A percentile compares a stretch with the other conserved stretches of the same genome.
Evolutionary conservation across 129 eudicot genomes (phyloP).

Genomic region (Tagetes erecta): DNA sequence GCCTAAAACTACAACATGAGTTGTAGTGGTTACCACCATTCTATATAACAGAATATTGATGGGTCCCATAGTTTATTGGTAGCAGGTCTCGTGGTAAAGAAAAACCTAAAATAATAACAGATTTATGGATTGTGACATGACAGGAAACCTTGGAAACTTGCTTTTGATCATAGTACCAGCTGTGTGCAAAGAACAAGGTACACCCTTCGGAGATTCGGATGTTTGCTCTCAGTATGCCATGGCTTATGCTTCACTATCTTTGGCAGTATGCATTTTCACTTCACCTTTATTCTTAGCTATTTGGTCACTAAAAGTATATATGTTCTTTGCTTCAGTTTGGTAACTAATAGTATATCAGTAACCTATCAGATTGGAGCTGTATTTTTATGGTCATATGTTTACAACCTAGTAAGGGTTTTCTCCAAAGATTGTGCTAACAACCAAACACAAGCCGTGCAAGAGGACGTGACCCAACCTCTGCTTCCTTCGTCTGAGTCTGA

Average conservation of each 20-base stretch:
- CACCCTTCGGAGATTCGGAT: constrained; percentile 75
- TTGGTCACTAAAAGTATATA: not conserved
- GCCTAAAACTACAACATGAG: too few species aligned
- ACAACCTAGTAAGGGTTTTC: constrained; percentile 74
- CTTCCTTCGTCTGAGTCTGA: constrained; percentile 36
- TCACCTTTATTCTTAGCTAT: not conserved
- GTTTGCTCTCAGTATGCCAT: constrained; percentile 58
- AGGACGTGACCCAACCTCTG: constrained; percentile 33
- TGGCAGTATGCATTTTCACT: constrained; percentile 62
- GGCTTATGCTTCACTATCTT: constrained; percentile 85
- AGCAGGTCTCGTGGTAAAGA: too few species aligned
- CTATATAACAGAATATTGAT: too few species aligned
- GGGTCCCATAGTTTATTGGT: too few species aligned
- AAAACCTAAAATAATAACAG: too few species aligned
- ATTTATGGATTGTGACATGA: constrained; percentile 3
- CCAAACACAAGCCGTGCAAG: constrained; percentile 10
- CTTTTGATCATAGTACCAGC: constrained; percentile 83
- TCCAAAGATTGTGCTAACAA: constrained; percentile 36
- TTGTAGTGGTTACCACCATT: too few species aligned
- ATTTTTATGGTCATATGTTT: constrained; percentile 74
- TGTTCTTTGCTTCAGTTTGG: not conserved
- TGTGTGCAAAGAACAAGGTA: constrained; percentile 81
- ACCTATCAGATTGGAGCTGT: constrained; percentile 69
- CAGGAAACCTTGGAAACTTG: constrained; percentile 88
- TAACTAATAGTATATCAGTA: not conserved